phyloP scores from a whole-genome alignment of 2,329 filamentous ascomycete genomes.

The Fonsecaea erecta region DNA sequence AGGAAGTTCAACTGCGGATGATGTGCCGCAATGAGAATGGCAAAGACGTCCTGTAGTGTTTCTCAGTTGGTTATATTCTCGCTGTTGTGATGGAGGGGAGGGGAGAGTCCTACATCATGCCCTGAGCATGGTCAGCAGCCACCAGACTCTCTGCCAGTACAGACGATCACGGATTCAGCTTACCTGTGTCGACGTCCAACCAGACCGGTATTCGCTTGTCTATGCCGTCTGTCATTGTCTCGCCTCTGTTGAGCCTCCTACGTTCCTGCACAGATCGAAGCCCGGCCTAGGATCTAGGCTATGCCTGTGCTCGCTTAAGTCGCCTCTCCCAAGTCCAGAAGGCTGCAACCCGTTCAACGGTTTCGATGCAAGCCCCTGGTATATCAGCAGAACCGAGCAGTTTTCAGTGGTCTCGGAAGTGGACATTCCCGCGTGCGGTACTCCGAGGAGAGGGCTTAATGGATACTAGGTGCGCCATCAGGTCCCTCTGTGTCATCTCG shows the following conservation, averaged over 20 bases:
- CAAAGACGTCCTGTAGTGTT: conserved; percentile 73
- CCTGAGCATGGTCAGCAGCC: conserved; percentile 43
- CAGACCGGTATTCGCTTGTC: conserved; percentile 54
- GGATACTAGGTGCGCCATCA: conserved; percentile 5
- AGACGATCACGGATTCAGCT: conserved; percentile 29
- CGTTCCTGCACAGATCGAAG: background rate
- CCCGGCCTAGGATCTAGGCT: background rate
- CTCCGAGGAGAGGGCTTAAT: background rate
- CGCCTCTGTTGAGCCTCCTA: background rate
- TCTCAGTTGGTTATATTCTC: conserved; percentile 50
- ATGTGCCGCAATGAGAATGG: conserved; percentile 81
- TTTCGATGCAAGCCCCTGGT: background rate
- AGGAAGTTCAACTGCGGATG: conserved; percentile 78
- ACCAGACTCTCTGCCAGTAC: background rate
- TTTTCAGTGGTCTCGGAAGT: background rate
- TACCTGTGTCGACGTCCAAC: conserved; percentile 69
- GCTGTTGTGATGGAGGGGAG: background rate
- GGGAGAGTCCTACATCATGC: conserved; percentile 44
- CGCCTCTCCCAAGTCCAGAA: background rate
- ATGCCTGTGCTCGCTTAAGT: background rate
- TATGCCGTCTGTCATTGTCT: conserved; percentile 16
- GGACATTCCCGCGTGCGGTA: conserved; percentile 10
- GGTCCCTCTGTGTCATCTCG: background rate
- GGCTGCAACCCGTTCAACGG: background rate
- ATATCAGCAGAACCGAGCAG: background rate